Base-by-base conservation (phyloP, 768 basidiomycete species). In the Macrocybe gigantea region DNA sequence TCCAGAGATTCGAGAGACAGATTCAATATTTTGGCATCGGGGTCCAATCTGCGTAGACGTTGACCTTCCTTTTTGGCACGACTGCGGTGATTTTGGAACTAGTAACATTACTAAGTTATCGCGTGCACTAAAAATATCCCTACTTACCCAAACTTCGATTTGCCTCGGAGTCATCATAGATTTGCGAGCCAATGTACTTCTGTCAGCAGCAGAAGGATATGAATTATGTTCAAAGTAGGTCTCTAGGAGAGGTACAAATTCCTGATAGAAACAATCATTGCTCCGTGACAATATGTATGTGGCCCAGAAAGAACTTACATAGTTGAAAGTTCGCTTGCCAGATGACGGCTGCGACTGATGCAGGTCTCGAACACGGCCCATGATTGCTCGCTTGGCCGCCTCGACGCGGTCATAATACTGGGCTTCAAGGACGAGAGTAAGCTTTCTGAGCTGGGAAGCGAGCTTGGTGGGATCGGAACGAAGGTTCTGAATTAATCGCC, bases 31-130 rank as follows among this genome's bases (percentile, higher is more conserved):
- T 53, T 49, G 1, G 55, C 51, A 15, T 62, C 56, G 1, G 57
- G 34, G 5, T 50, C 8, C 29, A 61, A 52, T n/a, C 59, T 62
- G 2, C 34, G 54, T 1, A 65, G 29, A 6, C 5, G 9, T 39
- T 38, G 60, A 2, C 64, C 64, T 12, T 64, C 69, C 37, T 55
- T 61, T 38, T 56, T 70, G 0, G 66, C 63, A 9, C 72, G 67
- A 42, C 62, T 66, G 6, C 79, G 71, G 22, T 72, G 73, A 36
- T 80, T 80, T 63, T 80, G 79, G 45, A 80, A 80, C 79, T 80
- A 42, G 3, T 5, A 4, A 6, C 12, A 41, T 10, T 5, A 0
- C 32, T 3, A 22, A 14, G 37, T 32, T 30, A 29, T 2, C 9
- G 14, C 30, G 29, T 10, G 12, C 9, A 40, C 8, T 7, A 9